These are phyloP conservation scores for Fusarium nygamai DNA, from an alignment of 2,329 filamentous ascomycete genomes.

Conservation along the genomic window DNA sequence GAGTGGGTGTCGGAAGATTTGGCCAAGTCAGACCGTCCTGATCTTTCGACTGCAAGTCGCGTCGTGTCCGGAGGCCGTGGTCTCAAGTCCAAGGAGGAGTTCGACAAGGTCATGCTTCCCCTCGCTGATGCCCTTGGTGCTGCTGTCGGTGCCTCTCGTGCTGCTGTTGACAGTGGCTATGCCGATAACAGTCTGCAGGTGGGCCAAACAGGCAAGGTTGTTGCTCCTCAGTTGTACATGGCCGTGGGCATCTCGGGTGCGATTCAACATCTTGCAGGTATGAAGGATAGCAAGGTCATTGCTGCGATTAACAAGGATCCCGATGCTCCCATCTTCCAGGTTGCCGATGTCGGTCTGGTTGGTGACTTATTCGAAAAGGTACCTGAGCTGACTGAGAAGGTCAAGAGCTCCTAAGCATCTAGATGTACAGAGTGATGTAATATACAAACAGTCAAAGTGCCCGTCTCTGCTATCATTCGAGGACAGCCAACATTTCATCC, in stretches of 20 bases:
- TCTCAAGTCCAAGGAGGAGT: slow-evolving; percentile 97
- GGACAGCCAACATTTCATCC: slow-evolving; percentile 65
- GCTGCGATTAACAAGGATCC: slow-evolving; percentile 98
- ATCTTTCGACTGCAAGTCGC: slow-evolving; percentile 86
- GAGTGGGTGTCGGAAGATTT: slow-evolving; percentile 97
- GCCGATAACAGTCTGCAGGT: slow-evolving; percentile 99
- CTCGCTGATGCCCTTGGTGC: slow-evolving; percentile 92
- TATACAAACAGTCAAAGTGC: slow-evolving; percentile 43
- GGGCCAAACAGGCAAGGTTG: slow-evolving; percentile 98
- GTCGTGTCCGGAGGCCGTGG: slow-evolving; percentile 95
- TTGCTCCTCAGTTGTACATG: slow-evolving; percentile 94
- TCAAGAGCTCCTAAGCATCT: slow-evolving; percentile 67
- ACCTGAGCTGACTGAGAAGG: slow-evolving; percentile 94
- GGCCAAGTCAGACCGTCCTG: slow-evolving; percentile 91
- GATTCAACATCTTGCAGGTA: slow-evolving; percentile 97
- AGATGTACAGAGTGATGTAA: slow-evolving; percentile 37
- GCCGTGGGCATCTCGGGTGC: slow-evolving; percentile 96
- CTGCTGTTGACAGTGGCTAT: slow-evolving; percentile 96
- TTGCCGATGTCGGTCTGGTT: slow-evolving; percentile 94
- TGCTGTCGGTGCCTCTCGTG: slow-evolving; percentile 94
- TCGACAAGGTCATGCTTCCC: slow-evolving; percentile 90
- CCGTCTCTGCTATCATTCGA: slow-evolving; percentile 48
- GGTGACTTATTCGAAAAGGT: slow-evolving; percentile 96
- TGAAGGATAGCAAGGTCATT: slow-evolving; percentile 99
- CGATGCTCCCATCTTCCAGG: slow-evolving; percentile 97